Evolutionary conservation across 805 yeast genomes (phyloP).

Genomic region (Brettanomyces naardenensis): DNA sequence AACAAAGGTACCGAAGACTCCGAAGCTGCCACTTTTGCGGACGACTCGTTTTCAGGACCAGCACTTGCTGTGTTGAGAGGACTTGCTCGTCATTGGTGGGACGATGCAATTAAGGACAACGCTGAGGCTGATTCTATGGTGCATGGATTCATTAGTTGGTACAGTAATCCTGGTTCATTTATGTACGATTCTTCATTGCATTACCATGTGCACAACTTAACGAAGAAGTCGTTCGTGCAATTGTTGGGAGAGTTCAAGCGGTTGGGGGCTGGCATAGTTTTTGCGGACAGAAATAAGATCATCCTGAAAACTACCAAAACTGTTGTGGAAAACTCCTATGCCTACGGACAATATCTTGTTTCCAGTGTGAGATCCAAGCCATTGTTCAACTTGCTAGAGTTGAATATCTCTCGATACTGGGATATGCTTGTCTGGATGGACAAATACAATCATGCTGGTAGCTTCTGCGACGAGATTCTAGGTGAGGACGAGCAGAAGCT

Average conservation of each 20-base stretch:
- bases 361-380: constrained; percentile 76
- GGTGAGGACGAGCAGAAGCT: constrained; percentile 30
- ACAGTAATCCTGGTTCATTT: constrained; percentile 62
- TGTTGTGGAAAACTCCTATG: constrained; percentile 80
- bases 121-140: constrained; percentile 76
- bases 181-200: constrained; percentile 74
- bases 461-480: constrained; percentile 39
- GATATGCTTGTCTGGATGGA: constrained; percentile 96
- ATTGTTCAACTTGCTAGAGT: constrained; percentile 72
- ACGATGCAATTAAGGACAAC: constrained; percentile 59
- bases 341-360: constrained; percentile 78
- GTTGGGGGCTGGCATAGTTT: constrained; percentile 73
- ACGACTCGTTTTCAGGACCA: constrained; percentile 73
- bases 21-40: constrained; percentile 44
- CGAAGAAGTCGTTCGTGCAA: constrained; percentile 76
- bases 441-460: constrained; percentile 77
- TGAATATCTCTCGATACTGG: constrained; percentile 76
- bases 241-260: constrained; percentile 69
- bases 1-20: constrained; percentile 13
- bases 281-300: constrained; percentile 71
- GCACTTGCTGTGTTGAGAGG: constrained; percentile 64
- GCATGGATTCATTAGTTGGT: constrained; percentile 79
- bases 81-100: constrained; percentile 91
- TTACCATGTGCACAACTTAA: constrained; percentile 80
- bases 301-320: constrained; percentile 67